These are phyloP conservation scores for Termitomyces bulborhizus DNA, from an alignment of 768 basidiomycete genomes.

Conservation along the genomic window DNA sequence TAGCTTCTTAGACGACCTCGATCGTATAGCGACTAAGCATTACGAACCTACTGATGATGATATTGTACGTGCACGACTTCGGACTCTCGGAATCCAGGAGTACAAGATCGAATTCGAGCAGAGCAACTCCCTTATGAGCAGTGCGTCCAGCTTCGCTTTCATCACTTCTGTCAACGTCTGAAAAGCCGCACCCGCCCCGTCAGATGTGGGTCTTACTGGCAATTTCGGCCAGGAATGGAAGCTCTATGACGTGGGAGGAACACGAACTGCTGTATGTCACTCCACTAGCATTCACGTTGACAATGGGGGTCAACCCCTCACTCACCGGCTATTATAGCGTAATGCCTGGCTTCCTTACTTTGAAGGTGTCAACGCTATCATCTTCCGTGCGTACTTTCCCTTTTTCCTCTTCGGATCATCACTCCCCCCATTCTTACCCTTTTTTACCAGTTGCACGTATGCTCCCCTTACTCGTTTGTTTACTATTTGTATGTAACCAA, in stretches of 20 bases:
- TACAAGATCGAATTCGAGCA: constrained; percentile 50
- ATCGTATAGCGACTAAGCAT: constrained; percentile 44
- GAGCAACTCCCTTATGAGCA: constrained; percentile 16
- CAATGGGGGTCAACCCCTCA: neutral
- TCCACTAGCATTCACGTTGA: neutral
- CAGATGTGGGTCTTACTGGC: constrained; percentile 12
- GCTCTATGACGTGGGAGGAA: constrained; percentile 67
- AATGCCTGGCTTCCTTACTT: constrained; percentile 71
- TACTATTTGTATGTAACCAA: neutral
- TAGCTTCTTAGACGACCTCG: constrained; percentile 66
- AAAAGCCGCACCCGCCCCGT: neutral
- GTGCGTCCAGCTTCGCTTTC: constrained; percentile 3
- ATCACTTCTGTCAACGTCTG: neutral
- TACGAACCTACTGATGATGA: constrained; percentile 61
- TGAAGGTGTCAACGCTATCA: constrained; percentile 68
- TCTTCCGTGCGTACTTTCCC: constrained; percentile 53
- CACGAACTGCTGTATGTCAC: constrained; percentile 42
- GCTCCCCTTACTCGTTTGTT: constrained; percentile 12
- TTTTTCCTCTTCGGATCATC: constrained; percentile 11
- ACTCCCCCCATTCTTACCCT: too few species aligned
- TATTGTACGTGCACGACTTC: constrained; percentile 60
- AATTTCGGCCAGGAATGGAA: constrained; percentile 50
- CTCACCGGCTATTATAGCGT: constrained; percentile 32
- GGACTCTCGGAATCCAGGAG: constrained; percentile 68
- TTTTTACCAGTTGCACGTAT: constrained; percentile 39